Evolutionary conservation across 495 filamentous ascomycete genomes (phyloP), one percentile per base, ranked within the genome.

Genomic region (Daldinia decipiens): DNA sequence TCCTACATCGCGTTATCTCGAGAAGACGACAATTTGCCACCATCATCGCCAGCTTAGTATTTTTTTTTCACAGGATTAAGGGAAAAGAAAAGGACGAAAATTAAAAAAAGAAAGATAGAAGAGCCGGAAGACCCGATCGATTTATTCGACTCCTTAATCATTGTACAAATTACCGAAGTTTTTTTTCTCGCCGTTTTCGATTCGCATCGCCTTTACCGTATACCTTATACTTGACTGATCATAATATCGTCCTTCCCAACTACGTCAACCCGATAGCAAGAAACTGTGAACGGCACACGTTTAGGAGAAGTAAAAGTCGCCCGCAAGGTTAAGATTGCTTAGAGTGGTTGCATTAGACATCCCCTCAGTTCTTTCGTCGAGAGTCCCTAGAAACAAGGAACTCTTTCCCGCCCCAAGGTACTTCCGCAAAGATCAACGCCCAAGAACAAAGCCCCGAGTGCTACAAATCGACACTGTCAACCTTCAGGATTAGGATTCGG

Each of bases 101-200:
- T 29, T 5, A 29, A 60, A 47, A 70, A 65, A 61, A 43, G 40
- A 13, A 13, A 67, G 51, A 65, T 54, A 71, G 59, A 68, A 61
- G 54, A 57, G 39, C 67, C 24, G 64, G 58, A 61, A 65, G 62
- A 74, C 59, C 19, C 43, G 43, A 47, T 59, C 59, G 70, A 67
- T 68, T 43, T 34, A 68, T 31, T 59, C 56, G 58, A 68, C 70
- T 38, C 61, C 60, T 58, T 64, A 68, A 61, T 68, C 50, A 47
- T 38, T 73, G 70, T 73, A 73, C 70, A 73, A 73, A 73, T 73
- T 73, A 68, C 34, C 65, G 47, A 63, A 59, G 31, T 67, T 75
- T 56, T 65, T 71, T 67, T 75, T 56, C 66, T 63, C 45, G 34
- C 59, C 63, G 27, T 67, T 72, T 72, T 71, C 73, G 62, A 67